phyloP scores from a whole-genome alignment of 495 filamentous ascomycete genomes.

The Usnea hakonensis region DNA sequence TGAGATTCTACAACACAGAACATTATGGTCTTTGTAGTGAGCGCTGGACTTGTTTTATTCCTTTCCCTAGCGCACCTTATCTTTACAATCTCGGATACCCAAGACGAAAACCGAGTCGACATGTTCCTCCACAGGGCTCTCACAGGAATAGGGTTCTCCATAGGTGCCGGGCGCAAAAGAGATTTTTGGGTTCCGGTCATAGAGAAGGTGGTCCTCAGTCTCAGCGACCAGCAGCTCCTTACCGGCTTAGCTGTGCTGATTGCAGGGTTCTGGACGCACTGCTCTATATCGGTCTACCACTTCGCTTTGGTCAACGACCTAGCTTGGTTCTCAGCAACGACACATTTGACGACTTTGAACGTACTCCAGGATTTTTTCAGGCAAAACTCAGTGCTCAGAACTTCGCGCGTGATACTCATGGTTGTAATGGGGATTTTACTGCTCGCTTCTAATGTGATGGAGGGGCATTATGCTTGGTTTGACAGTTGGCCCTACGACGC shows the following conservation, averaged over 20 bases:
- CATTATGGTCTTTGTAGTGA: constrained; percentile 16
- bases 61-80: constrained; percentile 1
- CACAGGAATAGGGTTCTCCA: neutral
- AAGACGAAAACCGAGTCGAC: constrained; percentile 7
- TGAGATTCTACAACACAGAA: constrained; percentile 7
- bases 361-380: constrained; percentile 12
- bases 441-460: constrained; percentile 4
- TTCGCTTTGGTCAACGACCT: constrained; percentile 30
- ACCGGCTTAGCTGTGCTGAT: constrained; percentile 35
- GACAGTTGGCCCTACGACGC: constrained; percentile 15
- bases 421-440: constrained; percentile 5
- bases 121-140: neutral
- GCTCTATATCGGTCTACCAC: constrained; percentile 34
- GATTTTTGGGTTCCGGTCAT: constrained; percentile 14
- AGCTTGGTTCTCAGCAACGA: constrained; percentile 29
- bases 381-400: neutral
- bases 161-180: neutral
- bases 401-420: constrained; percentile 15
- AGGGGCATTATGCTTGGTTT: constrained; percentile 19
- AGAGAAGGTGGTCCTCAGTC: constrained; percentile 20
- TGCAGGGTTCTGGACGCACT: constrained; percentile 26
- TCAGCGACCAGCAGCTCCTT: constrained; percentile 42
- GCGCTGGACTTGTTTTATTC: constrained; percentile 8
- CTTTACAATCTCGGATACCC: constrained; percentile 2
- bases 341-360: constrained; percentile 24